phyloP scores from a whole-genome alignment of 805 yeast genomes.

The Candida silvatica region DNA sequence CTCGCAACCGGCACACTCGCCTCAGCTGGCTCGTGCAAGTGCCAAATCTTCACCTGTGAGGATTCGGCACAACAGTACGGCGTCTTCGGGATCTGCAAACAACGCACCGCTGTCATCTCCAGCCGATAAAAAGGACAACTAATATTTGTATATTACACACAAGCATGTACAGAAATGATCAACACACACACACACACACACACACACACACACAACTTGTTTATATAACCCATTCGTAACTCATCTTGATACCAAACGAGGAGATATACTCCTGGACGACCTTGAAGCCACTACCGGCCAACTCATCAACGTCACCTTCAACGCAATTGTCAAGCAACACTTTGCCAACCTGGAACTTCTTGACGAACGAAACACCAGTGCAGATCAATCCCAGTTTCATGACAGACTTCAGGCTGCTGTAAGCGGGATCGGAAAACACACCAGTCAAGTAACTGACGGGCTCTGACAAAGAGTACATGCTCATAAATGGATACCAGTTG shows the following conservation, averaged over 20 bases:
- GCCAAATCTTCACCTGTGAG: too few species aligned
- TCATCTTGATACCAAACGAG: conserved; percentile 15
- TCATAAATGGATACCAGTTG: conserved; percentile 44
- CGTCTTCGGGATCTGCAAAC: too few species aligned
- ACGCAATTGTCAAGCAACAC: conserved; percentile 9
- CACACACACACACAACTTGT: too few species aligned
- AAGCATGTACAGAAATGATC: too few species aligned
- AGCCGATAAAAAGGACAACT: too few species aligned
- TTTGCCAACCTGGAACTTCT: conserved; percentile 17
- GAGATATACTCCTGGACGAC: conserved; percentile 15
- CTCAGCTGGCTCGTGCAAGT: too few species aligned
- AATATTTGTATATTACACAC: too few species aligned
- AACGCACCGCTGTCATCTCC: too few species aligned
- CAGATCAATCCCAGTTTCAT: conserved; percentile 50
- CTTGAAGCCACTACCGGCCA: conserved; percentile 18
- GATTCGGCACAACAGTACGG: too few species aligned
- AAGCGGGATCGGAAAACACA: conserved; percentile 43
- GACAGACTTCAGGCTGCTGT: conserved; percentile 43
- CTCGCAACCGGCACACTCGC: too few species aligned
- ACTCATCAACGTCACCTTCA: conserved; percentile 8
- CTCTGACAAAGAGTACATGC: conserved; percentile 24
- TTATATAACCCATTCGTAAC: conserved; percentile 15
- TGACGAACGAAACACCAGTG: conserved; percentile 41
- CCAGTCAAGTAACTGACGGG: conserved; percentile 28
- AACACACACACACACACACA: too few species aligned